Percentiles rank a stretch among this genome's conserved stretches.
Conservation (phyloP, 306 rosid species). For the Datisca glomerata region DNA sequence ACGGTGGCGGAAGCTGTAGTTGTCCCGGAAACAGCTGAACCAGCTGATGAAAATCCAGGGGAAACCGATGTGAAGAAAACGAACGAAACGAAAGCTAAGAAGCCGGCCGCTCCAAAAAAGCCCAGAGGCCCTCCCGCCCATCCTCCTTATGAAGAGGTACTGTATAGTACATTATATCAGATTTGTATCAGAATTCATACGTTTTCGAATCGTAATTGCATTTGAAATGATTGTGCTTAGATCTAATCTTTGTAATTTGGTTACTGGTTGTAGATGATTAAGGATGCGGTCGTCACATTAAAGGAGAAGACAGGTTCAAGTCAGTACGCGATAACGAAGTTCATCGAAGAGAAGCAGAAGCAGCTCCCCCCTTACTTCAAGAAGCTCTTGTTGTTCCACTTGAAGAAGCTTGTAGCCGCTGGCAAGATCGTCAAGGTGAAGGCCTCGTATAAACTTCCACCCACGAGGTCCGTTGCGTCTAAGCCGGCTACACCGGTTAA, state of each 20-base stretch:
- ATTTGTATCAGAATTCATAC: too few relatives aligned
- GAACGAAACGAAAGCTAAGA: conserved; percentile 44
- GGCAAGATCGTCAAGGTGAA: conserved; percentile 63
- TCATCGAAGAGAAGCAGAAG: conserved; percentile 67
- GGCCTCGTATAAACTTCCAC: conserved; percentile 53
- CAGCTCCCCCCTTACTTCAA: conserved; percentile 44
- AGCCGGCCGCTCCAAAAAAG: conserved; percentile 29
- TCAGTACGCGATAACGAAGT: conserved; percentile 73
- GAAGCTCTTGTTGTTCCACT: conserved; percentile 51
- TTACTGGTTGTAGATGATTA: conserved; percentile 46
- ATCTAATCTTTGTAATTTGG: conserved; percentile 1
- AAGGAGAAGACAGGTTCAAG: conserved; percentile 91
- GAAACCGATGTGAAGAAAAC: conserved; percentile 26
- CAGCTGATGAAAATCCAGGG: conserved; percentile 24
- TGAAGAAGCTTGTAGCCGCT: conserved; percentile 64
- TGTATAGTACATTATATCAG: too few relatives aligned
- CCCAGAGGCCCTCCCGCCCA: conserved; percentile 35
- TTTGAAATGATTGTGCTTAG: not conserved
- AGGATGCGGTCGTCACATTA: conserved; percentile 52
- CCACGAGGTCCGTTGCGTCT: conserved; percentile 7
- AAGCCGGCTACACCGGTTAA: conserved; percentile 13
- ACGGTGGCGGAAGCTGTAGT: conserved; percentile 21
- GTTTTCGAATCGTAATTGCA: not conserved
- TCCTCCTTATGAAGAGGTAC: conserved; percentile 78
- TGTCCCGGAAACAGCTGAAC: conserved; percentile 18